phyloP scores from a whole-genome alignment of 257 asterid species.

The Solanum bulbocastanum region DNA sequence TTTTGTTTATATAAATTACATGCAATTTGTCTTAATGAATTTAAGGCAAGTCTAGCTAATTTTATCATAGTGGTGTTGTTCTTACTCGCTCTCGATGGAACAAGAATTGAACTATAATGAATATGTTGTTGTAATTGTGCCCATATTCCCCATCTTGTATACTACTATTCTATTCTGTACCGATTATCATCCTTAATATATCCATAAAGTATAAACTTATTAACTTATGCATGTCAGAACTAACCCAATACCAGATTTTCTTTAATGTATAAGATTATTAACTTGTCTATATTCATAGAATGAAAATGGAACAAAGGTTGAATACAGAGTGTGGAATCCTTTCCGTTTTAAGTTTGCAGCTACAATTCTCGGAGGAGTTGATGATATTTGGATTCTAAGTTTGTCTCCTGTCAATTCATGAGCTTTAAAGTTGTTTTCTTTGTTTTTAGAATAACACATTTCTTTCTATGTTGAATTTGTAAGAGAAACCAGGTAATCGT shows the following conservation, averaged over 20 bases:
- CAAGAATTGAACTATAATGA: neutral
- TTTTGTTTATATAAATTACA: neutral
- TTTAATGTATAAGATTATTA: neutral
- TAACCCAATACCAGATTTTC: neutral
- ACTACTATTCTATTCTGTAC: neutral
- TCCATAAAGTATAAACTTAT: neutral
- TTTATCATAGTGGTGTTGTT: neutral
- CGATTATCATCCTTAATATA: neutral
- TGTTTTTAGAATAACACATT: neutral
- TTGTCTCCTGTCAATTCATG: neutral
- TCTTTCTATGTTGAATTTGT: neutral
- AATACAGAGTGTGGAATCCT: conserved; percentile 94
- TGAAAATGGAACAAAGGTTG: conserved; percentile 69
- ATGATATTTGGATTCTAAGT: conserved; percentile 89
- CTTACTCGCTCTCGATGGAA: neutral
- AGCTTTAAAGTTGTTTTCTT: neutral
- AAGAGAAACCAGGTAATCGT: conserved; percentile 31
- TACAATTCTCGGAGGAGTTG: conserved; percentile 84
- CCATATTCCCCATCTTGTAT: neutral
- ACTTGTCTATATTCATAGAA: conserved; percentile 18
- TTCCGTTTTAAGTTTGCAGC: conserved; percentile 97
- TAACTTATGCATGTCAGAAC: neutral
- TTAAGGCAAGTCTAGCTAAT: neutral
- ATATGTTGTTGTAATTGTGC: neutral
- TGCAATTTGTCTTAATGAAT: neutral